Conservation (phyloP, 768 basidiomycete species). For the Boletus rubropictus region DNA sequence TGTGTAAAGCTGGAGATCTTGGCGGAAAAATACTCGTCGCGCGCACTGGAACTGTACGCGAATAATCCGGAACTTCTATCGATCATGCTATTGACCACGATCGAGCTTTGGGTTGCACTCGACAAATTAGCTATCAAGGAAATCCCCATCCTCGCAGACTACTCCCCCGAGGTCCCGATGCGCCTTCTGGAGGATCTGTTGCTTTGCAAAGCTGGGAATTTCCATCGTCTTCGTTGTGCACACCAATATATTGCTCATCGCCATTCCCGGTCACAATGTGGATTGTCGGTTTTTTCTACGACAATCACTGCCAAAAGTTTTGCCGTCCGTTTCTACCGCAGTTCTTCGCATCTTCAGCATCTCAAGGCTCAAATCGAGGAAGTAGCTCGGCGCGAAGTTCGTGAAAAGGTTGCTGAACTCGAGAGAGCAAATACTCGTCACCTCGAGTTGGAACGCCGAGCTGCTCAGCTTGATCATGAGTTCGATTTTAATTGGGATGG, state of each 20-base stretch:
- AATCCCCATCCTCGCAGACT: conserved; percentile 28
- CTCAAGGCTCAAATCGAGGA: conserved; percentile 30
- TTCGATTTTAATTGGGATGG: conserved; percentile 4
- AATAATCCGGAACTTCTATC: conserved; percentile 37
- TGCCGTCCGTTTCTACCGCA: conserved; percentile 31
- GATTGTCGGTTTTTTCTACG: conserved; percentile 33
- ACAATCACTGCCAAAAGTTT: conserved; percentile 21
- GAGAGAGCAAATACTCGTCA: conserved; percentile 18
- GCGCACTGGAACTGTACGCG: conserved; percentile 26
- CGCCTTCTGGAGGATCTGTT: conserved; percentile 27
- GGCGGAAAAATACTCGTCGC: conserved; percentile 24
- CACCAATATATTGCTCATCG: conserved; percentile 32
- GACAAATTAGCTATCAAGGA: conserved; percentile 22
- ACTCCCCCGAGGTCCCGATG: conserved; percentile 31
- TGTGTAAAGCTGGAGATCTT: conserved; percentile 21
- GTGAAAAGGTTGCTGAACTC: conserved; percentile 29
- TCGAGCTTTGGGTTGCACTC: conserved; percentile 36
- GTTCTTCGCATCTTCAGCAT: conserved; percentile 17
- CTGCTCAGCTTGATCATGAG: conserved; percentile 1
- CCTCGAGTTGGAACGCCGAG: conserved; percentile 8
- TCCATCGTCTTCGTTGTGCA: conserved; percentile 28
- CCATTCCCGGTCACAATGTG: conserved; percentile 9
- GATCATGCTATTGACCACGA: conserved; percentile 35
- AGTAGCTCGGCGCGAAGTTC: conserved; percentile 17
- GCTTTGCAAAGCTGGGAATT: conserved; percentile 22